Base-by-base conservation (phyloP, 2,329 filamentous ascomycete species). In the Cladosporium phlei region DNA sequence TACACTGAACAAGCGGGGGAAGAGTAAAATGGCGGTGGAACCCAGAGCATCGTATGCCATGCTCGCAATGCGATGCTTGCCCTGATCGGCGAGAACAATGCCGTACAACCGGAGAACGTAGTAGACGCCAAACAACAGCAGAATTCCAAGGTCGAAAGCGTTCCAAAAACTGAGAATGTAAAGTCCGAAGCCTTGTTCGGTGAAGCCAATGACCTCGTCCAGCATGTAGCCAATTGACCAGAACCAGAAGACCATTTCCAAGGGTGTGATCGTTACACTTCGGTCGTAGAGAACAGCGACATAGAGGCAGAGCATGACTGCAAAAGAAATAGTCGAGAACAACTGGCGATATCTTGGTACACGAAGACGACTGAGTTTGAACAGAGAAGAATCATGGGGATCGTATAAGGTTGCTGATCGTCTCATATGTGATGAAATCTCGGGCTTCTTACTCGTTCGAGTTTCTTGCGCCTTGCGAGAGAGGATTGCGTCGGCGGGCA, bases 131-230 rank as follows among this genome's bases (percentile, higher is more conserved):
- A 96, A 80, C 51, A 96, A 73, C 19, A 95, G 70, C 43, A 96
- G 70, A 44, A 96, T 96, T 7, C 90, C 90, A 28, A 96, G 73
- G 62, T 96, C 91, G 65, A 96, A 95, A 28, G 90, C 81, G 65
- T 96, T 96, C 91, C 91, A 96, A 65, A 96, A 93, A 64, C 88
- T 95, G 82, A 96, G 91, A 60, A 96, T 88, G 68, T 96, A 97
- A 22, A 97, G 78, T 28, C 89, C 90, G 64, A 96, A 96, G 2
- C 91, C 91, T 67, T 96, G 89, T 66, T 97, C 91, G 55, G 90
- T 95, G 73, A 96, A 96, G 9, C 90, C 90, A 14, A 96, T 89
- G 17, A 97, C 78, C 67, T 96, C 91, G 60, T 96, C 91, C 24
- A 96, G 79, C 88, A 96, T 95, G 66, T 94, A 96, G 1, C 91